Conservation (phyloP, 192 early-diverging fungal genomes). For the Umbelopsis sp. region DNA sequence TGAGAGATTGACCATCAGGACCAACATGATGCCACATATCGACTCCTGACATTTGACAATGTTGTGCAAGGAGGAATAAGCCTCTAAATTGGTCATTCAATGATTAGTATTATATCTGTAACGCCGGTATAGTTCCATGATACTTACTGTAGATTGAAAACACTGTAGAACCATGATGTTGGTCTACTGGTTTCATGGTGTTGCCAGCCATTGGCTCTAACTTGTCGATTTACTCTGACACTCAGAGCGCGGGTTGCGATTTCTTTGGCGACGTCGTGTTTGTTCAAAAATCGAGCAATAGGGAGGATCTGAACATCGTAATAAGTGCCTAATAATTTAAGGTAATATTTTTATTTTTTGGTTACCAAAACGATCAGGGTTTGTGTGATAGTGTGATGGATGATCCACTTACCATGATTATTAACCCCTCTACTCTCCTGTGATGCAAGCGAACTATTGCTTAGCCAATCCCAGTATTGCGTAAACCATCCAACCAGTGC, state of each 20-base stretch:
- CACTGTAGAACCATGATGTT: slow-evolving; percentile 52
- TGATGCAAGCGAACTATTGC: slow-evolving; percentile 31
- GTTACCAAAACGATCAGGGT: too few species aligned
- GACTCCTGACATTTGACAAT: slow-evolving; percentile 20
- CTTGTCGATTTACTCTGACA: slow-evolving; percentile 44
- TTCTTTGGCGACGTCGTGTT: slow-evolving; percentile 34
- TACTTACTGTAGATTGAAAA: slow-evolving; percentile 52
- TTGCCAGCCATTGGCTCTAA: slow-evolving; percentile 41
- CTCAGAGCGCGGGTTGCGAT: slow-evolving; percentile 24
- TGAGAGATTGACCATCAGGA: slow-evolving; percentile 40
- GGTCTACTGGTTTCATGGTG: slow-evolving; percentile 43
- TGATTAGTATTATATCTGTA: too few species aligned
- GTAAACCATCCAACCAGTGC: slow-evolving; percentile 40
- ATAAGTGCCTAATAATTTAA: slow-evolving; percentile 47
- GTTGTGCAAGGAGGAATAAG: background rate
- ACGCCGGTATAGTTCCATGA: too few species aligned
- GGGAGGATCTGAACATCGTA: slow-evolving; percentile 55
- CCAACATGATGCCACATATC: slow-evolving; percentile 47
- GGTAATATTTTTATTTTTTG: too few species aligned
- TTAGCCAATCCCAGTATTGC: slow-evolving; percentile 42
- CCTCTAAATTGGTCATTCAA: background rate
- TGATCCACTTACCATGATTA: background rate
- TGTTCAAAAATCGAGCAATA: slow-evolving; percentile 48
- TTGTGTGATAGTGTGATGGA: too few species aligned
- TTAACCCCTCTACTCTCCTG: slow-evolving; percentile 36